Conservation (phyloP, 106 monocot species). For the Ottelia alismoides region DNA sequence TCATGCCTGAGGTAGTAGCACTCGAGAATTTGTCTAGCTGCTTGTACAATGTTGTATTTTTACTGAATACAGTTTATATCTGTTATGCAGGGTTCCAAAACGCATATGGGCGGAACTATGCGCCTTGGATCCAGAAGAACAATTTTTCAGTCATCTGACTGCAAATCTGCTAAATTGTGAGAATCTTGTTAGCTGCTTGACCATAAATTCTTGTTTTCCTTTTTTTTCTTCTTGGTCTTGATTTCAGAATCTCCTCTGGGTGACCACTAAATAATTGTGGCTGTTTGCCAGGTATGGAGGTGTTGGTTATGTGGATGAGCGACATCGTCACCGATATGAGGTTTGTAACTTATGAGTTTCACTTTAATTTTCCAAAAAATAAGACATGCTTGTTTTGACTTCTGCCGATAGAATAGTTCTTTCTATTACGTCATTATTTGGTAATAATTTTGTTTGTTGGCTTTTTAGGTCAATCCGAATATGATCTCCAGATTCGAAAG, state of each 20-base stretch:
- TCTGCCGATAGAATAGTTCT: background rate
- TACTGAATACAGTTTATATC: background rate
- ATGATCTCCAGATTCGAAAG: constrained; percentile 69
- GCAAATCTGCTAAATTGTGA: constrained; percentile 88
- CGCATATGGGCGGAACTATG: constrained; percentile 98
- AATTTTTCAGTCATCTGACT: constrained; percentile 35
- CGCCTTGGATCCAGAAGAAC: constrained; percentile 91
- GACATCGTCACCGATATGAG: constrained; percentile 98
- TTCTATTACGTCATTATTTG: too few species aligned
- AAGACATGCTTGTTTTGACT: too few species aligned
- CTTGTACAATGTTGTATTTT: background rate
- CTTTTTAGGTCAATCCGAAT: constrained; percentile 76
- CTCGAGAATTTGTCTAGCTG: background rate
- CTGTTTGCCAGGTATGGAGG: constrained; percentile 55
- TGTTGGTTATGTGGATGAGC: constrained; percentile 64
- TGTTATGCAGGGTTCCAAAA: constrained; percentile 71
- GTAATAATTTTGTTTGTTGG: background rate
- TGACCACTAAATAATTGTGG: background rate
- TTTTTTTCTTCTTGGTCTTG: background rate
- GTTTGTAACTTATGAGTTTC: too few species aligned
- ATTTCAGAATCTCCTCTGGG: background rate
- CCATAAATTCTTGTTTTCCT: background rate
- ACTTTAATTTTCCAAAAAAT: too few species aligned
- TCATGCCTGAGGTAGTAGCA: constrained; percentile 88
- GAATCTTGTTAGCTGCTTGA: too few species aligned